Conservation (phyloP, 2,329 filamentous ascomycete genomes). For the Colletotrichum paranaense region DNA sequence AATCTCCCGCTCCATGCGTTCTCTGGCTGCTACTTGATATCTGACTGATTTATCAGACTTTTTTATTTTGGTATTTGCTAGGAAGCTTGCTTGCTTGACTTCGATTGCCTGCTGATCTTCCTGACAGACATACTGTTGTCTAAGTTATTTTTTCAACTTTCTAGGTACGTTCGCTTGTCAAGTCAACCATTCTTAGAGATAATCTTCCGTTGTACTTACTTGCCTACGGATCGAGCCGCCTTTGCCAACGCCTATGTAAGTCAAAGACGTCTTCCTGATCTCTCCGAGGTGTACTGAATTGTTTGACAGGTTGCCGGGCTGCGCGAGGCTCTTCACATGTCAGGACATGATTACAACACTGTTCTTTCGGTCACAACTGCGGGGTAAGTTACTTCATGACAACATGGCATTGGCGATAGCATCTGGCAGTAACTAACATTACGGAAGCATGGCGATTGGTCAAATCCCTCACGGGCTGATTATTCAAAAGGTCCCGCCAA, state of each 20-base stretch:
- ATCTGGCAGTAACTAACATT: not conserved
- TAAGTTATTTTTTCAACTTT: slow-evolving; percentile 50
- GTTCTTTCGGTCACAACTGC: too few relatives aligned
- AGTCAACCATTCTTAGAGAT: too few relatives aligned
- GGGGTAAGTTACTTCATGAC: too few relatives aligned
- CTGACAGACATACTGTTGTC: slow-evolving; percentile 45
- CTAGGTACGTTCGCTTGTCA: not conserved
- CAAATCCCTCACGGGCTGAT: slow-evolving; percentile 58
- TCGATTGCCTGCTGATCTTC: not conserved
- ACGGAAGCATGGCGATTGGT: slow-evolving; percentile 43
- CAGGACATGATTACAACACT: too few relatives aligned
- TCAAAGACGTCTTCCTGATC: too few relatives aligned
- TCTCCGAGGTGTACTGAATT: too few relatives aligned
- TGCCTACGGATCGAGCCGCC: slow-evolving; percentile 21
- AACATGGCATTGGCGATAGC: too few relatives aligned
- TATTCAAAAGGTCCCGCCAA: slow-evolving; percentile 59
- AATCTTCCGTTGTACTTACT: too few relatives aligned
- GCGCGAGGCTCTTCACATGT: too few relatives aligned
- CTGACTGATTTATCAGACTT: slow-evolving; percentile 40
- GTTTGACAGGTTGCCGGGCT: too few relatives aligned
- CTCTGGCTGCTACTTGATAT: too few relatives aligned
- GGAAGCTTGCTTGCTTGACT: not conserved
- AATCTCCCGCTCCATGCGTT: rapidly evolving
- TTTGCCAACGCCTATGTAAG: too few relatives aligned
- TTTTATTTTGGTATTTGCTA: slow-evolving; percentile 42